Evolutionary conservation across 257 asterid genomes (phyloP), one percentile per base, ranked within the genome.

Genomic region (Dorcoceras hygrometricum): DNA sequence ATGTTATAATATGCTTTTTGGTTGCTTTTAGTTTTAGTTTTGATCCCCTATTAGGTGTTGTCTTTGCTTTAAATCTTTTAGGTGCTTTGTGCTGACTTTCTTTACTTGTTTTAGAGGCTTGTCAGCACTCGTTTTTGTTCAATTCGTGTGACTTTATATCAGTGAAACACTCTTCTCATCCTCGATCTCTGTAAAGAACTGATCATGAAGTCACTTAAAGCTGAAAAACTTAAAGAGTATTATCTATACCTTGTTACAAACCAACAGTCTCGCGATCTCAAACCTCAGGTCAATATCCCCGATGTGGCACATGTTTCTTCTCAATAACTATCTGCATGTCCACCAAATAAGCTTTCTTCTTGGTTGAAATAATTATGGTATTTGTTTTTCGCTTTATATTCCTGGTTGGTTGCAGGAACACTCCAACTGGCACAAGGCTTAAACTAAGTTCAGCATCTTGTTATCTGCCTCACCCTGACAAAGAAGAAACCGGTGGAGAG

Each of bases 401-500:
- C 68, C 29, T 70, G 53, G 63, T 69, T 73, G 59, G 67, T 71
- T 85, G 70, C 83, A 94, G 99, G 90, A 77, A 78, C 46, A 59
- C 65, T 23, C 77, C 83, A 59, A 64, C 72, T 6, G 77, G 70
- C 68, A 79, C 90, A 70, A 62, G 59, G 59, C 81, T 92, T 78
- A 89, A 87, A 81, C 89, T 92, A 66, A 84, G 87, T 73, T 89
- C 98, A 55, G 98, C 81, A 63, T 89, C 98, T 29, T 89, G 95
- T 65, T 92, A 89, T 79, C 72, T 92, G 65, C 98, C 98, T 48
- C 97, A 92, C 79, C 98, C 97, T 22, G 98, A 89, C 68, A 92
- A 92, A 83, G 97, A 92, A 86, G 96, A 89, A 70, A 87, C 95
- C 48, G 96, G 98, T 57, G 98, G 98, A 70, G 96, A 91, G 75